Evolutionary conservation across 2,329 filamentous ascomycete species (phyloP), one percentile per base, ranked within the genome.

Genomic region (Fulvia fulva): DNA sequence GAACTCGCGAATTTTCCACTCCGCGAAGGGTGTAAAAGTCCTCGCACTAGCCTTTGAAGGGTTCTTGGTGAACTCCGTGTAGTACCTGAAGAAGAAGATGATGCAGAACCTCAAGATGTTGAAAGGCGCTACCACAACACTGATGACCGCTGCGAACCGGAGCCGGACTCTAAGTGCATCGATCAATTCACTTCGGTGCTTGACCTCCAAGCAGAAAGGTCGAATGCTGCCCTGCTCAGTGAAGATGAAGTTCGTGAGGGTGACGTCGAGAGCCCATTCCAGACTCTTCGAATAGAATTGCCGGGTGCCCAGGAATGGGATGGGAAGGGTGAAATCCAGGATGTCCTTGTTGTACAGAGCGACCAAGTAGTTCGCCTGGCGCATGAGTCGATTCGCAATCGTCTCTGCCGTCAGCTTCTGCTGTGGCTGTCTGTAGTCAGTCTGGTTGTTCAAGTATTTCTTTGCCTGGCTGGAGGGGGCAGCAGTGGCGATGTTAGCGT

Each of bases 1-100:
- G 81, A 97, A 99, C 72, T 97, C 93, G 50, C 94, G 87, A 63
- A 99, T 97, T 69, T 97, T 97, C 94, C 94, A 99, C 72, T 96
- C 89, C 0, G 94, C 94, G 52, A 96, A 83, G 1, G 91, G 90
- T 0, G 93, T 97, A 71, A 97, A 99, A 64, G 91, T 87, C 43
- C 94, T 86, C 16, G 91, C 88, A n/a, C 90, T 89, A 37, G 96
- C 83, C 62, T 91, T 87, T 0, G 90, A 86, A 0, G 91, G 93
- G 62, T 97, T 96, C 70, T 92, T 95, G 75, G 96, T 91, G 70
- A 96, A 97, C 78, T 99, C 93, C 68, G 94, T 94, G 73, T 97
- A 97, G 71, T 97, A 96, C 30, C 88, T 91, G 71, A 97, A 91
- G 68, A 99, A 90, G 73, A 96, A 96, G 60, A 94, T 86, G 65